Base-by-base conservation (phyloP, 805 yeast species). In the Metschnikowia lachancei region DNA sequence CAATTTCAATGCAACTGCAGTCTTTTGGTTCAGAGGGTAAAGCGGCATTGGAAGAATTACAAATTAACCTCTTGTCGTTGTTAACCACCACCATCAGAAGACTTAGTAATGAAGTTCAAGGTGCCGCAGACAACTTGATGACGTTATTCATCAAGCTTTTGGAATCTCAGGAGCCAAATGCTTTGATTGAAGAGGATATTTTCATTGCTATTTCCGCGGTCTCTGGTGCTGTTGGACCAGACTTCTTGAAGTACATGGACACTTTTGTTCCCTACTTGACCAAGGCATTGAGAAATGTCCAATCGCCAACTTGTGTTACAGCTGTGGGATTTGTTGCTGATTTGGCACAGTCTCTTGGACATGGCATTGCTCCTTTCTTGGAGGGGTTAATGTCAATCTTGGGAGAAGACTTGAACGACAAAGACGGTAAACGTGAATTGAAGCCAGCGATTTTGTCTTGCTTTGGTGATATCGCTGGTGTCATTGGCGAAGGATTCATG, bases 251-350 rank as follows among this genome's bases (percentile, higher is more conserved):
- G 57, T 94, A 88, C 65, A 81, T 91, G 82, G 82, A 80, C 46
- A 77, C 86, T 6, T 89, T 94, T 64, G 73, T 88, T 50, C 97
- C 98, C 46, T 91, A 76, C 64, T 75, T 94, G 63, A 81, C 82
- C 14, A 76, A 77, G 51, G 96, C 96, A 0, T 74, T 94, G 51
- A 78, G 81, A 57, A 91, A 90, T 65, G 81, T 86, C 8, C 96
- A 88, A 32, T 82, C 89, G 4, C 86, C 91, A 32, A 82, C 87
- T 10, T 85, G 96, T 60, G 80, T 80, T 52, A 87, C 96, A 4
- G 96, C 98, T 3, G 90, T 94, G 47, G 98, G 99, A 3, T 77
- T 94, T 41, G 90, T 94, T 49, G 97, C 97, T 16, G 99, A 94
- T 69, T 83, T 92, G 56, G 80, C 95, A 9, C 95, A 90, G 61